Evolutionary conservation across 2,329 filamentous ascomycete species (phyloP).

Genomic region (Penicillium hesseltinei): DNA sequence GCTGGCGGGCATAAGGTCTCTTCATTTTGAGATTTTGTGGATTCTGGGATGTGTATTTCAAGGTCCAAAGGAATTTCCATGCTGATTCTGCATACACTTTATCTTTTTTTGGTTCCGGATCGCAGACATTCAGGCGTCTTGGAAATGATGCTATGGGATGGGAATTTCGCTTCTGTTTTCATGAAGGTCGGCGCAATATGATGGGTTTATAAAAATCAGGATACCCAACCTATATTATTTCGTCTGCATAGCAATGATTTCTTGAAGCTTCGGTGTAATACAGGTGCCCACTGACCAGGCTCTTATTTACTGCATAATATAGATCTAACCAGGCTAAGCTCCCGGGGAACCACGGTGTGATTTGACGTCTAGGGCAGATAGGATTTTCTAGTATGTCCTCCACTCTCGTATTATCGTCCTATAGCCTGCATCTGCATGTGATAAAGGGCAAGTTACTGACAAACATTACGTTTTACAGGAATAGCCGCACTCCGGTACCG

Average conservation of each 20-base stretch:
- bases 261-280: not conserved
- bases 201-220: constrained; percentile 10
- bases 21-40: not conserved
- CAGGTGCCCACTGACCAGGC: not conserved
- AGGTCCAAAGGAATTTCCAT: not conserved
- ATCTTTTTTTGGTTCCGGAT: not conserved
- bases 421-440: no score
- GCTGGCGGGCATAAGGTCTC: constrained; percentile 65
- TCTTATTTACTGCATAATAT: not conserved
- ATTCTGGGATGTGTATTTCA: no score
- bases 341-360: not conserved
- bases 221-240: constrained; percentile 11
- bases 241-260: not conserved
- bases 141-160: not conserved
- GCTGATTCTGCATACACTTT: not conserved
- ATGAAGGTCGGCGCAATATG: not conserved
- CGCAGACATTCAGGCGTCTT: not conserved
- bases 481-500: no score
- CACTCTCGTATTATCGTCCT: no score
- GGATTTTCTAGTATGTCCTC: no score
- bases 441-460: no score
- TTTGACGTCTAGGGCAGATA: no score
- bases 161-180: not conserved
- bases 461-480: no score
- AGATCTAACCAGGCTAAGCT: not conserved